Conservation (phyloP, 2,329 filamentous ascomycete genomes). For the Nemania bipapillata region DNA sequence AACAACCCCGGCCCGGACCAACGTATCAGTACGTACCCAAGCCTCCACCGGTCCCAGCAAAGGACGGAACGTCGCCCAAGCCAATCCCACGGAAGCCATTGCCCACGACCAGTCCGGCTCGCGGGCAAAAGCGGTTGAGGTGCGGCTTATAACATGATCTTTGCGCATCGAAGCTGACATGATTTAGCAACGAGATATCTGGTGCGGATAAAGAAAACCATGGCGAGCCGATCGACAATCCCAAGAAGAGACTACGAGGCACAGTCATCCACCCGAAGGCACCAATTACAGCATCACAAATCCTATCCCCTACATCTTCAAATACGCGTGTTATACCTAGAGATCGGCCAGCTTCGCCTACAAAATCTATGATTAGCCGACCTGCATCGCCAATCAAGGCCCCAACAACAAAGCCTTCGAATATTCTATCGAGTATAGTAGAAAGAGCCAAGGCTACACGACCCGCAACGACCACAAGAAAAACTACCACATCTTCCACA, state of each 20-base stretch:
- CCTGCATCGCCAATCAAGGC: constrained; percentile 53
- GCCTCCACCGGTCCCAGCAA: constrained; percentile 63
- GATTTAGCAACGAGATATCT: constrained; percentile 69
- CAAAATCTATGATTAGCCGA: constrained; percentile 64
- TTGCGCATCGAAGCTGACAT: constrained; percentile 38
- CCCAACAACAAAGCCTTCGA: constrained; percentile 55
- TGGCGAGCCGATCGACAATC: constrained; percentile 66
- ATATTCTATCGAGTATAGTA: constrained; percentile 66
- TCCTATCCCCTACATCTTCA: constrained; percentile 83
- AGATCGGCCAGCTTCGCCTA: constrained; percentile 59
- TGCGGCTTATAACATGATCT: constrained; percentile 51
- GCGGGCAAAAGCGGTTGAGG: constrained; percentile 63
- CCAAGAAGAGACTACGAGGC: constrained; percentile 73
- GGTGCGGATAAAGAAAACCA: constrained; percentile 82
- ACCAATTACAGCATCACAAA: constrained; percentile 63
- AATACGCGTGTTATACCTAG: constrained; percentile 77
- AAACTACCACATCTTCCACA: constrained; percentile 59
- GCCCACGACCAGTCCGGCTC: constrained; percentile 45
- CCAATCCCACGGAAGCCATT: constrained; percentile 52
- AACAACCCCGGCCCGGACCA: constrained; percentile 52
- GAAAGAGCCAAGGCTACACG: constrained; percentile 69
- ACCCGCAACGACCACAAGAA: constrained; percentile 58
- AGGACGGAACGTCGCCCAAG: constrained; percentile 57
- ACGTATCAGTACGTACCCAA: constrained; percentile 46
- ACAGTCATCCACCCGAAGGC: constrained; percentile 55